Evolutionary conservation across 2,329 filamentous ascomycete species (phyloP), one percentile per base, ranked within the genome.

Genomic region (Nannizziopsis arthrosporioides): DNA sequence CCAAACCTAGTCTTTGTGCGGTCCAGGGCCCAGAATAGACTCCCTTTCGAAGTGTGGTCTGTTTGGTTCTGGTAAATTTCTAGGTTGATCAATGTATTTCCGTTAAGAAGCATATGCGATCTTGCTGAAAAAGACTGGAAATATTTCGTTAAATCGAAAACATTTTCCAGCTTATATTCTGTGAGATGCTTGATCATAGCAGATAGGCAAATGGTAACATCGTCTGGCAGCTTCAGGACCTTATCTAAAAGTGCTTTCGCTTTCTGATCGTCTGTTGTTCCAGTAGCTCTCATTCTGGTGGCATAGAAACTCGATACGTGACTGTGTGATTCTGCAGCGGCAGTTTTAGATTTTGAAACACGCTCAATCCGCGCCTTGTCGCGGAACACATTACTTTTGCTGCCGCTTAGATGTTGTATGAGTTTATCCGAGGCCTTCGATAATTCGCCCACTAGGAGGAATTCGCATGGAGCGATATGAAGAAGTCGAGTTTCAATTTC

Each of bases 1-100:
- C 92, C 92, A 59, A 94, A 93, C 10, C 85, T 81, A 0, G 92
- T 98, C 55, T 83, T 77, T 0, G 92, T 96, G 57, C 92, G 87
- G 67, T 98, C 86, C 37, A 98, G 74, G 0, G 88, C 86, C 92
- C 92, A 98, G 65, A 96, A 89, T 3, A 98, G 72, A 63, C 89
- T 95, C 2, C 92, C 92, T 58, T 84, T 89, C 50, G 84, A 79
- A 0, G 79, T 77, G 58, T 89, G 78, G 60, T 96, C 89, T 0
- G 90, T 96, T 58, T 88, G 81, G 56, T 98, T 98, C 52, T 89
- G 84, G 61, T 95, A 98, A 1, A 98, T 87, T 63, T 98, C 92
- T 10, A 98, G 75, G 58, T 87, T 94, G 42, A 87, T 90, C 34
- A 98, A 70, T 0, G 90, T 95, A 47, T 94, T 98, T 39, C 90